Conservation (phyloP, 2,329 filamentous ascomycete species). For the Talaromyces albobiverticillius region DNA sequence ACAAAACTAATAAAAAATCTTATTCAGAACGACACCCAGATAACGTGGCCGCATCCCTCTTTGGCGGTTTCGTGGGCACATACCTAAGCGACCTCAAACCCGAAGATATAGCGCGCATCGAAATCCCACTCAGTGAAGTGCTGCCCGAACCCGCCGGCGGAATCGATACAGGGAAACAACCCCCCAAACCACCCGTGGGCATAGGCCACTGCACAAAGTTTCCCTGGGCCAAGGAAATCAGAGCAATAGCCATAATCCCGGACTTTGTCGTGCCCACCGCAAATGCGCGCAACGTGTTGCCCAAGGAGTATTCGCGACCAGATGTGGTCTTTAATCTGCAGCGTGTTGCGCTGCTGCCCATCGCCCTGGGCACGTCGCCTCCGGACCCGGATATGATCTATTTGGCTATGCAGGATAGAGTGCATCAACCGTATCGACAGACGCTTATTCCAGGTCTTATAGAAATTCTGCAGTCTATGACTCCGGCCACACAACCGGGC, state of each 20-base stretch:
- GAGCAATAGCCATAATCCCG: constrained; percentile 93
- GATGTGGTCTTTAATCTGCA: constrained; percentile 95
- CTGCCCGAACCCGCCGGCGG: constrained; percentile 87
- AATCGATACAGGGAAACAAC: constrained; percentile 79
- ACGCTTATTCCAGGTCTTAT: constrained; percentile 86
- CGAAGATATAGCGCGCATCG: constrained; percentile 82
- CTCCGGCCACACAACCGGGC: constrained; percentile 78
- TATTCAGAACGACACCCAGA: constrained; percentile 73
- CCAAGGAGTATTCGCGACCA: constrained; percentile 70
- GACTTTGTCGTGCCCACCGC: constrained; percentile 95
- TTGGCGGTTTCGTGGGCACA: constrained; percentile 94
- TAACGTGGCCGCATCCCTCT: constrained; percentile 91
- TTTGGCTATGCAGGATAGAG: constrained; percentile 96
- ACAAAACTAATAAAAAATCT: background rate
- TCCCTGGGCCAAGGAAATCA: constrained; percentile 90
- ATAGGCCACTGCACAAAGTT: constrained; percentile 98
- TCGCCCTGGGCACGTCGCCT: constrained; percentile 82
- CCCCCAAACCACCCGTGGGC: constrained; percentile 82
- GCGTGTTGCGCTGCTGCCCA: constrained; percentile 84
- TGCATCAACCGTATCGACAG: constrained; percentile 95
- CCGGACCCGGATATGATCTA: constrained; percentile 93
- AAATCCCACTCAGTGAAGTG: constrained; percentile 93
- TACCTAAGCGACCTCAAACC: constrained; percentile 90
- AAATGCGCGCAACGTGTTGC: constrained; percentile 81
- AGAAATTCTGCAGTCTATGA: constrained; percentile 88